phyloP scores from a whole-genome alignment of 2,329 filamentous ascomycete species.

The Chaetomiaceae sp. region DNA sequence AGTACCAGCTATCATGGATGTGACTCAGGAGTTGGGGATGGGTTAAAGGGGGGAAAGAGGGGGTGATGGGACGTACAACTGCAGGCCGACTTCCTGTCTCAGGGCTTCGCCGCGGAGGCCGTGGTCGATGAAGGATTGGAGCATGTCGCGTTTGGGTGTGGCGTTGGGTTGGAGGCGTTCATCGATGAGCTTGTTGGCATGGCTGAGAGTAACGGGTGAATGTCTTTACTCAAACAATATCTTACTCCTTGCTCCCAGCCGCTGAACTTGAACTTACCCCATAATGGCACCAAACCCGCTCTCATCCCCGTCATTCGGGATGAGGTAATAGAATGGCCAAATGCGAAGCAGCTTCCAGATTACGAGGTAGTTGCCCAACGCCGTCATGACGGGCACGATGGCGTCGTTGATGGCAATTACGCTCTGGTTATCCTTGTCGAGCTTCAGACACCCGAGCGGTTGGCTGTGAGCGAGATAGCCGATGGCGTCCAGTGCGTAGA shows the following conservation, averaged over 20 bases:
- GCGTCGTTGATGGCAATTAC: slow-evolving; percentile 36
- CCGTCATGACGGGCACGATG: slow-evolving; percentile 26
- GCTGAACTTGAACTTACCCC: slow-evolving; percentile 35
- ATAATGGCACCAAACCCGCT: slow-evolving; percentile 39
- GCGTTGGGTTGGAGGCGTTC: slow-evolving; percentile 27
- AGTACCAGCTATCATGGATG: too few species aligned
- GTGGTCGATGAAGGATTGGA: slow-evolving; percentile 37
- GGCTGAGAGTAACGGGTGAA: background rate
- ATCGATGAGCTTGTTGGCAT: slow-evolving; percentile 20
- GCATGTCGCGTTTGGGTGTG: slow-evolving; percentile 34
- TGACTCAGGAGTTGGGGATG: background rate
- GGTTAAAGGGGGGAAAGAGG: background rate
- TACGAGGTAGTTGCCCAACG: slow-evolving; percentile 36
- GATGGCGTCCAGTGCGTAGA: slow-evolving; percentile 17
- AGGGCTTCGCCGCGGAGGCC: slow-evolving; percentile 35
- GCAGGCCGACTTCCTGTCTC: slow-evolving; percentile 37
- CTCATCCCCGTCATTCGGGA: slow-evolving; percentile 36
- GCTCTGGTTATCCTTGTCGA: slow-evolving; percentile 44
- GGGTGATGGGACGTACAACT: slow-evolving; percentile 31
- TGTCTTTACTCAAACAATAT: too few species aligned
- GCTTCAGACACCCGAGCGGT: slow-evolving; percentile 34
- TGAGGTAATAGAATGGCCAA: slow-evolving; percentile 35
- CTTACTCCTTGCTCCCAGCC: too few species aligned
- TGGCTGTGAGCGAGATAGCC: slow-evolving; percentile 20
- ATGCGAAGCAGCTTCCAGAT: slow-evolving; percentile 33